Percentiles rank a stretch among this genome's conserved stretches.
phyloP scores from a whole-genome alignment of 345 rosid genomes.

The Pugionium cornutum region DNA sequence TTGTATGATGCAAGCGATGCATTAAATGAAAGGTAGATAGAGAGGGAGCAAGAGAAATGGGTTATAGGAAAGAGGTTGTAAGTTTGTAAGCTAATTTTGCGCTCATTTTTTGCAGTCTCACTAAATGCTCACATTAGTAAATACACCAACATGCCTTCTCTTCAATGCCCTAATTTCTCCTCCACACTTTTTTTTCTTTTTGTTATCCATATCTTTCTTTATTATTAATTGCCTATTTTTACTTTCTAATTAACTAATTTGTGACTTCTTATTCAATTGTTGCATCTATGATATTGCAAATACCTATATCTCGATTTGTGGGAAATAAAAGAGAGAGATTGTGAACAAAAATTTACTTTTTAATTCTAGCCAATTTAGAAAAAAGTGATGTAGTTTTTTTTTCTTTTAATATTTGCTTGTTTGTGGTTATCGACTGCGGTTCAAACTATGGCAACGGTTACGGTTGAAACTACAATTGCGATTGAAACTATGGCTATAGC shows the following conservation, averaged over 20 bases:
- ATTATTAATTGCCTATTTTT: not conserved
- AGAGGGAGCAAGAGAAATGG: constrained; percentile 40
- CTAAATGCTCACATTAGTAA: constrained; percentile 42
- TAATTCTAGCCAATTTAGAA: too few species aligned
- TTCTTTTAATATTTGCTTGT: too few species aligned
- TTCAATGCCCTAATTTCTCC: constrained; percentile 40
- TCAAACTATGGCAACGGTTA: too few species aligned
- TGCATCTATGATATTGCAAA: not conserved
- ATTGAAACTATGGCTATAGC: too few species aligned
- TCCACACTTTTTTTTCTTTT: constrained; percentile 24
- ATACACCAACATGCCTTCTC: constrained; percentile 41
- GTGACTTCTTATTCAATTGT: not conserved
- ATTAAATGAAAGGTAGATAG: constrained; percentile 38
- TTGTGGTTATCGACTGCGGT: too few species aligned
- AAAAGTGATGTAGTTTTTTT: too few species aligned
- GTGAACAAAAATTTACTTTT: not conserved
- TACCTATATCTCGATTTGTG: not conserved
- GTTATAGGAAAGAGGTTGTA: constrained; percentile 39
- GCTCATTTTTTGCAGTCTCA: constrained; percentile 45
- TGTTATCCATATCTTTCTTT: constrained; percentile 17
- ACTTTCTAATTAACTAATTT: not conserved
- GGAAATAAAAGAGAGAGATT: not conserved
- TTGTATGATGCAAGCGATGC: constrained; percentile 28
- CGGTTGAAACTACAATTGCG: too few species aligned
- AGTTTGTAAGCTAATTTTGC: constrained; percentile 43